A percentile compares a stretch with the other conserved stretches of the same genome.
phyloP scores from a whole-genome alignment of 192 early-diverging fungal species.

The Entomortierella lignicola region DNA sequence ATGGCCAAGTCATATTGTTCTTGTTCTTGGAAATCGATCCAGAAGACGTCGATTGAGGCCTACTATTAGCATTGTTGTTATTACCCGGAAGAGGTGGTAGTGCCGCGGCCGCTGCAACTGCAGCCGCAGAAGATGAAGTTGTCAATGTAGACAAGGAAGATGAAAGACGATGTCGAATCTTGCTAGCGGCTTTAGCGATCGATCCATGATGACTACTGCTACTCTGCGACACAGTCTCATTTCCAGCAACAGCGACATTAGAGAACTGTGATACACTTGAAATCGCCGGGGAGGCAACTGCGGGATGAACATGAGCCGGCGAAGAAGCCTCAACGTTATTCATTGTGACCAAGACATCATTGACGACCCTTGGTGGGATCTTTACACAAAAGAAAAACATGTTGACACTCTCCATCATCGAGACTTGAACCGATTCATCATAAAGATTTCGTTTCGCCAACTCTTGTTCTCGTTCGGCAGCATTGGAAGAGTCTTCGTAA shows the following conservation, averaged over 20 bases:
- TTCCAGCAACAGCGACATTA: neutral
- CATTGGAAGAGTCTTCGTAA: neutral
- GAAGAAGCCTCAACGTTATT: neutral
- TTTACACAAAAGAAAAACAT: conserved; percentile 50
- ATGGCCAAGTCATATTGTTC: conserved; percentile 23
- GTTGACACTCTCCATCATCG: conserved; percentile 14
- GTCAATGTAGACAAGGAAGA: conserved; percentile 37
- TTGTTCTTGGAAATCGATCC: conserved; percentile 30
- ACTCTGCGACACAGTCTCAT: no score
- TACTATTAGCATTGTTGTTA: conserved; percentile 8
- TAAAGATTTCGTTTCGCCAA: neutral
- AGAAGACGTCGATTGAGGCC: conserved; percentile 31
- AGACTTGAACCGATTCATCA: conserved; percentile 3
- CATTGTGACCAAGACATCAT: conserved; percentile 5
- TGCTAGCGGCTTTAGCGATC: conserved; percentile 9
- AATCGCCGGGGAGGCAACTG: no score
- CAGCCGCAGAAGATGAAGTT: no score
- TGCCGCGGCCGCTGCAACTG: conserved; percentile 11
- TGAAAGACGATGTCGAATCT: conserved; percentile 44
- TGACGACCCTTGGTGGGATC: conserved; percentile 9
- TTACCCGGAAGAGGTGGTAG: conserved; percentile 38
- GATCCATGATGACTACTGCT: no score
- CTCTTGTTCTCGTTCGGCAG: neutral
- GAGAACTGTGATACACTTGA: neutral
- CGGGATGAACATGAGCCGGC: neutral